phyloP scores from a whole-genome alignment of 495 filamentous ascomycete species.

The Halenospora varia region DNA sequence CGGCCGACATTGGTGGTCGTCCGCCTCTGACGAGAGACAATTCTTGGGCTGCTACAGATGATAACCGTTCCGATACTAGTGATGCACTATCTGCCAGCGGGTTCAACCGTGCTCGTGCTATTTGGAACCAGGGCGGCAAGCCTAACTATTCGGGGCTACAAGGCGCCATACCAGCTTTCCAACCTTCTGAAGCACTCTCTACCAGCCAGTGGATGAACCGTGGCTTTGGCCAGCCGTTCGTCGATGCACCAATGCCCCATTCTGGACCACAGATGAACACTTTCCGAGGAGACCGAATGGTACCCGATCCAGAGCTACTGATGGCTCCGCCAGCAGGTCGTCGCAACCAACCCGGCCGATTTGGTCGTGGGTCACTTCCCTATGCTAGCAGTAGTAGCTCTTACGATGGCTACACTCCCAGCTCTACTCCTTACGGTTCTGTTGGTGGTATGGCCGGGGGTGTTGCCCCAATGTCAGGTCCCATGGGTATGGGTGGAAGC shows the following conservation, averaged over 20 bases:
- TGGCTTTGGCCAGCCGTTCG: slow-evolving; percentile 27
- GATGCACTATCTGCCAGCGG: slow-evolving; percentile 57
- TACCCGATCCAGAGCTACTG: slow-evolving; percentile 40
- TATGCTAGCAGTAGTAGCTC: slow-evolving; percentile 26
- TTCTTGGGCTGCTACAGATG: slow-evolving; percentile 62
- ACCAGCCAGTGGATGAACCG: slow-evolving; percentile 33
- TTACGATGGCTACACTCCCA: slow-evolving; percentile 27
- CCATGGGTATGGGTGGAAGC: slow-evolving; percentile 28
- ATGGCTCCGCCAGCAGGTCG: slow-evolving; percentile 25
- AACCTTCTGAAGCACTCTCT: slow-evolving; percentile 26
- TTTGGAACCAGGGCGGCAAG: slow-evolving; percentile 52
- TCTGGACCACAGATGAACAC: slow-evolving; percentile 26
- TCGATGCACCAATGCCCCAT: slow-evolving; percentile 13
- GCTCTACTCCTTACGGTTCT: slow-evolving; percentile 25
- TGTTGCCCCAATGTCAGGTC: slow-evolving; percentile 30
- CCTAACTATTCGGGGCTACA: slow-evolving; percentile 27
- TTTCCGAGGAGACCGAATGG: slow-evolving; percentile 41
- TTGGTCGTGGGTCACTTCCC: slow-evolving; percentile 20
- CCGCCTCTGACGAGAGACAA: slow-evolving; percentile 50
- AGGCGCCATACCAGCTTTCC: slow-evolving; percentile 26
- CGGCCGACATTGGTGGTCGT: slow-evolving; percentile 49
- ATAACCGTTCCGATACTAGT: slow-evolving; percentile 60
- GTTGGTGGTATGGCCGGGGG: slow-evolving; percentile 27
- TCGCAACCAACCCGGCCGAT: slow-evolving; percentile 37
- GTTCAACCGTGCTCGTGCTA: slow-evolving; percentile 56